Percentiles rank a stretch among this genome's conserved stretches.
These are phyloP conservation scores for Agrocybe chaxingu DNA, from an alignment of 768 basidiomycete genomes.

Conservation along the genomic window DNA sequence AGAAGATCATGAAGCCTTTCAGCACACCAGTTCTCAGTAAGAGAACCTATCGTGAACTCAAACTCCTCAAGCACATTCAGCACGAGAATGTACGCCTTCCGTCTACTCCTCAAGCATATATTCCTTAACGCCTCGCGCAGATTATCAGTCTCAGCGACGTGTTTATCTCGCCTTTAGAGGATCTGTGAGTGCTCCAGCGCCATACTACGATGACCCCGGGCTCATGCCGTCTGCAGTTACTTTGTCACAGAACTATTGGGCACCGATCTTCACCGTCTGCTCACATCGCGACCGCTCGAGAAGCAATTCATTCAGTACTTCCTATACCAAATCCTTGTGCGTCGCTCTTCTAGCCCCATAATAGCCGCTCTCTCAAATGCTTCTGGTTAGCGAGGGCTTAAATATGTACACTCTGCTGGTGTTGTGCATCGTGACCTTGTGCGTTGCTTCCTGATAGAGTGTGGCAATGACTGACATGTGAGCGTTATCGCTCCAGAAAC, in stretches of 20 bases:
- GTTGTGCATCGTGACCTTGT: slow-evolving; percentile 97
- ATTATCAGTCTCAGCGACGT: slow-evolving; percentile 99
- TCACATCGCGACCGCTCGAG: slow-evolving; percentile 95
- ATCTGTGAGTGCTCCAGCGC: slow-evolving; percentile 60
- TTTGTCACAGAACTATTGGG: slow-evolving; percentile 98
- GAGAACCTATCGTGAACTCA: slow-evolving; percentile 96
- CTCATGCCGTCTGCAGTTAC: slow-evolving; percentile 55
- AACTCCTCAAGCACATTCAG: slow-evolving; percentile 96
- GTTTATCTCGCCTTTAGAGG: slow-evolving; percentile 99
- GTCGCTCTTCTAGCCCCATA: slow-evolving; percentile 22
- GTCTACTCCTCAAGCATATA: not conserved
- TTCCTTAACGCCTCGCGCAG: slow-evolving; percentile 35
- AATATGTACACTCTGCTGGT: slow-evolving; percentile 99
- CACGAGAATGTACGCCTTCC: slow-evolving; percentile 82
- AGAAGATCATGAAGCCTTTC: slow-evolving; percentile 99
- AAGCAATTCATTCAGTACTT: slow-evolving; percentile 99
- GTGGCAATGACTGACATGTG: not conserved
- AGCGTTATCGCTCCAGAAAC: slow-evolving; percentile 64
- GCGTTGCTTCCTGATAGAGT: slow-evolving; percentile 22
- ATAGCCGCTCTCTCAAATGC: slow-evolving; percentile 1
- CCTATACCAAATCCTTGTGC: slow-evolving; percentile 94
- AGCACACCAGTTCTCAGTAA: slow-evolving; percentile 98
- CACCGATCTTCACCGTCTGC: slow-evolving; percentile 94
- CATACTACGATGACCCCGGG: not conserved
- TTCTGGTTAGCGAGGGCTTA: slow-evolving; percentile 77